These are phyloP conservation scores for Salvia sclarea DNA, from an alignment of 305 asterid genomes.

Conservation along the genomic window DNA sequence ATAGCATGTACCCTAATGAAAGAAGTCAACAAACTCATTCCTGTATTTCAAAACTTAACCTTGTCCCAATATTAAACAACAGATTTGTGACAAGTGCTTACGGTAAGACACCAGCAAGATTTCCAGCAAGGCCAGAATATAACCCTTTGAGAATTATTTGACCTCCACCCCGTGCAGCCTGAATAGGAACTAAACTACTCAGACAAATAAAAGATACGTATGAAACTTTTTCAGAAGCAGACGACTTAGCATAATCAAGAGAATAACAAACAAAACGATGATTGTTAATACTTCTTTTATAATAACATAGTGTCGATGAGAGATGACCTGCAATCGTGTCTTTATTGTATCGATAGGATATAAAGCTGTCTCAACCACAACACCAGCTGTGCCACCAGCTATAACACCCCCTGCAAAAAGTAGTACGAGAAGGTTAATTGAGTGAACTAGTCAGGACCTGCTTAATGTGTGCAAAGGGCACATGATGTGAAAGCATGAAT, in stretches of 20 bases:
- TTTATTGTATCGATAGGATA: conserved; percentile 96
- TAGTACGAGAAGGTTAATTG: background rate
- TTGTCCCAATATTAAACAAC: conserved; percentile 6
- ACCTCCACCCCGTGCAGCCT: conserved; percentile 95
- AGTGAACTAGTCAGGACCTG: background rate
- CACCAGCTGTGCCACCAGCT: conserved; percentile 97
- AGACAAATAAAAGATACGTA: conserved; percentile 19
- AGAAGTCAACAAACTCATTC: background rate
- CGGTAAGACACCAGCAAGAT: conserved; percentile 97
- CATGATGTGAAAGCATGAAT: conserved; percentile 17
- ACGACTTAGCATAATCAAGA: conserved; percentile 7
- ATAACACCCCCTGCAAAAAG: conserved; percentile 76
- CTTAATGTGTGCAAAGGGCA: background rate
- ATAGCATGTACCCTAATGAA: background rate
- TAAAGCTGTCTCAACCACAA: conserved; percentile 88
- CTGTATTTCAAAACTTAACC: conserved; percentile 5
- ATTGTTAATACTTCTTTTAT: background rate
- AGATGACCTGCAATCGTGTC: conserved; percentile 86
- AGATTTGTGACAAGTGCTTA: conserved; percentile 50
- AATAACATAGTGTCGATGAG: conserved; percentile 3
- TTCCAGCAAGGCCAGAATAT: conserved; percentile 93
- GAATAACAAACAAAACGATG: conserved; percentile 7
- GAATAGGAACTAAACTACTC: conserved; percentile 31
- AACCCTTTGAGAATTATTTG: conserved; percentile 84
- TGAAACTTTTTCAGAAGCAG: conserved; percentile 3